Conservation (phyloP, 805 yeast species). For the Candida palmyrensis region DNA sequence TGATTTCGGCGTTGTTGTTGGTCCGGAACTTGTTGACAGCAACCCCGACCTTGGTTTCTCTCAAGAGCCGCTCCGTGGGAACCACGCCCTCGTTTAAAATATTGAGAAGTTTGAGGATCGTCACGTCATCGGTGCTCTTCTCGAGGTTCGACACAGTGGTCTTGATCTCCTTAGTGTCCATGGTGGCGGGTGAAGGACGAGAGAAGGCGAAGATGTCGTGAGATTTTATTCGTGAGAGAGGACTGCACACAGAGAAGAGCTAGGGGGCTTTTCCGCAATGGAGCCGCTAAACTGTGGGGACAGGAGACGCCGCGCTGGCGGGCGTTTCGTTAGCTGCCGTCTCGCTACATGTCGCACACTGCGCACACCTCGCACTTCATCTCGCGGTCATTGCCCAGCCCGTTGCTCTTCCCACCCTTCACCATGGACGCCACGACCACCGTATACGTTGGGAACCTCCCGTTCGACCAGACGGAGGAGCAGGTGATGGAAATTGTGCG, state of each 20-base stretch:
- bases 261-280: too few species aligned
- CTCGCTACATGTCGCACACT: too few species aligned
- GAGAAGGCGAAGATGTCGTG: too few species aligned
- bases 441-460: slow-evolving; percentile 81
- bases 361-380: too few species aligned
- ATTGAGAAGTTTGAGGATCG: slow-evolving; percentile 61
- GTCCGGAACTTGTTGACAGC: slow-evolving; percentile 86
- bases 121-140: slow-evolving; percentile 56
- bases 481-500: slow-evolving; percentile 82
- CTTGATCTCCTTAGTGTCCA: slow-evolving; percentile 73
- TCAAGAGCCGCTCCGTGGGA: slow-evolving; percentile 79
- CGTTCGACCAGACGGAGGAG: slow-evolving; percentile 90
- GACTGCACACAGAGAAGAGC: too few species aligned
- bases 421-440: slow-evolving; percentile 3
- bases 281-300: too few species aligned
- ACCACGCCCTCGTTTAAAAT: slow-evolving; percentile 63
- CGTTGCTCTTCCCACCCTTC: too few species aligned
- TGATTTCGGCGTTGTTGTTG: slow-evolving; percentile 60
- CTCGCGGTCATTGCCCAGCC: too few species aligned
- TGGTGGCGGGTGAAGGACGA: slow-evolving; percentile 19
- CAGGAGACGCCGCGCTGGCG: too few species aligned
- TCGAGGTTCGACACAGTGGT: slow-evolving; percentile 69
- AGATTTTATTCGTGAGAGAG: too few species aligned
- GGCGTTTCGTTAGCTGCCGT: too few species aligned
- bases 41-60: slow-evolving; percentile 96